Evolutionary conservation across 495 filamentous ascomycete genomes (phyloP), one percentile per base, ranked within the genome.

Genomic region (Penicillium roqueforti): DNA sequence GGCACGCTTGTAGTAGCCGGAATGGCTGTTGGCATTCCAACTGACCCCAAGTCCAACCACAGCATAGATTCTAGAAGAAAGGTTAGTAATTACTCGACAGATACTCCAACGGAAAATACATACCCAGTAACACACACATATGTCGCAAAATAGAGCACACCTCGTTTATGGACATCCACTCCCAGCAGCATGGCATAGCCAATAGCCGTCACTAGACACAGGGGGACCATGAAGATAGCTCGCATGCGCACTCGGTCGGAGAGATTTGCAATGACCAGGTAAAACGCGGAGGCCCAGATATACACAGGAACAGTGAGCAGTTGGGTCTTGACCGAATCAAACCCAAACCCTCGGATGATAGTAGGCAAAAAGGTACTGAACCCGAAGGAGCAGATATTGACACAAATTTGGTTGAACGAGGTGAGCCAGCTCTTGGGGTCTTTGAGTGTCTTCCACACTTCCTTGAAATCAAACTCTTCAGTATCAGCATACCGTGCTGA

Each of bases 301-400:
- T 58, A 61, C 14, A 61, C 59, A 20, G 59, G 59, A 7, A 61
- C 48, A 9, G 59, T 61, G 10, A 61, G 47, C 4, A 61, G 29
- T 32, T 61, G 59, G 0, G 59, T 61, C 10, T 13, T 44, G 13
- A 58, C 46, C 10, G 59, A 51, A 25, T 41, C 42, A 44, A 49
- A 61, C 0, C 59, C 59, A 23, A 61, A 58, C 6, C 34, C 42
- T 32, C 28, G 32, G 48, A 61, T 54, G 16, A 61, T 61, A 9
- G 52, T 54, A 1, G 59, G 59, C 3, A 61, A n/a, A 47, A 61
- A 61, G 5, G 50, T 61, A 32, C 55, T 58, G 23, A 58, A 61
- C 3, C 53, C 54, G 37, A 54, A 54, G 3, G 52, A 57, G 36
- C 59, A 54, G 23, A 48, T 34, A 26, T 61, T 61, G 45, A 60